These are phyloP conservation scores for Prunus armeniaca DNA, from an alignment of 306 rosid species.

Conservation along the genomic window DNA sequence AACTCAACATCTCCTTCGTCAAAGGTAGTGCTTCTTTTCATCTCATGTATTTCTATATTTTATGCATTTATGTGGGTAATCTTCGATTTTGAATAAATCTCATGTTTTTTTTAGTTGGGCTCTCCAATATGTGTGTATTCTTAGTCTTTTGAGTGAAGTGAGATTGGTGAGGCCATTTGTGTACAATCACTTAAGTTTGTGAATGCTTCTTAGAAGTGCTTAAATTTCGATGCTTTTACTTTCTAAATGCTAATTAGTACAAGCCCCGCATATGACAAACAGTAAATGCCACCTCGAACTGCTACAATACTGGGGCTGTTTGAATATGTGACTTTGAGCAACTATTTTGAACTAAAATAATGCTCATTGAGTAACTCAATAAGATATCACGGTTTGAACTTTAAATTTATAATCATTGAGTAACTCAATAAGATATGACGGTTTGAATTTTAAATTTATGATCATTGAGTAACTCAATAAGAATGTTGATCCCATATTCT, in stretches of 20 bases:
- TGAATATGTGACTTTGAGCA: too few species aligned
- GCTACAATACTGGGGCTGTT: not conserved
- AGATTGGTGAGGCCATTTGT: not conserved
- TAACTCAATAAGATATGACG: not conserved
- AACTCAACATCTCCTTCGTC: slow-evolving; percentile 74
- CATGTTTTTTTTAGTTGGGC: not conserved
- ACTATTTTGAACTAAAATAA: not conserved
- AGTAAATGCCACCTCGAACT: not conserved
- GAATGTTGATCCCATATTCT: not conserved
- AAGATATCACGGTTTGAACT: not conserved
- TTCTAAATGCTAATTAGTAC: not conserved
- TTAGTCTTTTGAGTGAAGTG: not conserved
- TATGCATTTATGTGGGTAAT: too few species aligned
- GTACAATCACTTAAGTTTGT: not conserved
- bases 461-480: not conserved
- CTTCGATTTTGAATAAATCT: too few species aligned
- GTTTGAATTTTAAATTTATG: not conserved
- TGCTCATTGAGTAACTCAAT: not conserved
- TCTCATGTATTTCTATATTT: not conserved
- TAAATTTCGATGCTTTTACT: not conserved
- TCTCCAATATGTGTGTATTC: not conserved
- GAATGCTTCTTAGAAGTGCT: not conserved
- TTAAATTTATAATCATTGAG: not conserved
- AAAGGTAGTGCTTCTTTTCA: slow-evolving; percentile 42
- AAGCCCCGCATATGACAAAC: not conserved